Evolutionary conservation across 1,139 yeast genomes (phyloP), one percentile per base, ranked within the genome.

Genomic region (Torulaspora pretoriensis): DNA sequence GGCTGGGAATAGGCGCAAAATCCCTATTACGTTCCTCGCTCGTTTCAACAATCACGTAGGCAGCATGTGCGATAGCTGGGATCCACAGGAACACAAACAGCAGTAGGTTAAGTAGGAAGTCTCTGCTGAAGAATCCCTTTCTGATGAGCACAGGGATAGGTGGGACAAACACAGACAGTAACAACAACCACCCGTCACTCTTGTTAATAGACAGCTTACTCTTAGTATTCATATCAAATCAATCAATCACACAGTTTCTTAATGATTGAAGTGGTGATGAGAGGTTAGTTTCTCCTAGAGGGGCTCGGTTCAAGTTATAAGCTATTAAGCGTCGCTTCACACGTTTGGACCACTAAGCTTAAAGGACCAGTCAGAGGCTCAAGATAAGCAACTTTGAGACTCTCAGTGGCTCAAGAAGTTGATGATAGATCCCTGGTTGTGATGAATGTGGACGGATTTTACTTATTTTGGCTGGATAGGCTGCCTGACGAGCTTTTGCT

Each of bases 401-500:
- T 9, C 22, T 13, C n/a, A 3, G n/a, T 8, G 19, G 19, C n/a
- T 13, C n/a, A 8, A 10, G n/a, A 19, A 16, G 14, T 19, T 29
- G 19, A 29, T 29, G 32, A 19, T 14, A 16, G 35, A 32, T 17
- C 8, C 14, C 16, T 32, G 7, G 35, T n/a, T 19, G 26, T 19
- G 35, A 42, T 39, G 40, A 36, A 17, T 38, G 30, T 26, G 14
- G 27, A 19, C 31, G 31, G 14, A 22, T 33, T 29, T 14, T n/a
- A 26, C 10, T 28, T 14, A 6, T 52, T 53, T 45, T 58, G 59
- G 23, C 36, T 56, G 31, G 39, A 46, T 25, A 36, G 28, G 23
- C 40, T 61, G 28, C 59, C 63, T 4, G 64, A 61, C 43, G 65
- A 60, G 27, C 46, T 64, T 10, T 30, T 64, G 32, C 46, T 48